phyloP scores from a whole-genome alignment of 2,329 filamentous ascomycete genomes.

The Botrytis galanthina region DNA sequence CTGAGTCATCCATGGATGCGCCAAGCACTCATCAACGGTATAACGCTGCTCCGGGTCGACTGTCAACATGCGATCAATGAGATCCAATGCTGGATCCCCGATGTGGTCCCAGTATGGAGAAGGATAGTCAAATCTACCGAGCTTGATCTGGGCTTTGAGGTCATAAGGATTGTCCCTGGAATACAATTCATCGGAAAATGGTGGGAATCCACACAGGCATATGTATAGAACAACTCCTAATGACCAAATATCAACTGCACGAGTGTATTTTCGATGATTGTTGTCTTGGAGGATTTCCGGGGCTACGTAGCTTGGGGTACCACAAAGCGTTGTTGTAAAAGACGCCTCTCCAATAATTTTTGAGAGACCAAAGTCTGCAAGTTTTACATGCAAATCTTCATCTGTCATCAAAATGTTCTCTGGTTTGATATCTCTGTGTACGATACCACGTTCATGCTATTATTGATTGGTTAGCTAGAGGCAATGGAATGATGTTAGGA shows the following conservation, averaged over 20 bases:
- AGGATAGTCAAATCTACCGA: slow-evolving; percentile 87
- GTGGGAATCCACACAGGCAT: slow-evolving; percentile 92
- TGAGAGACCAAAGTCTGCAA: slow-evolving; percentile 93
- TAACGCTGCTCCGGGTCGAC: slow-evolving; percentile 81
- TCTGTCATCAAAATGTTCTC: slow-evolving; percentile 74
- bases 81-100: slow-evolving; percentile 79
- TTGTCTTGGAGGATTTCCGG: slow-evolving; percentile 88
- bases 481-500: background rate
- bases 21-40: slow-evolving; percentile 84
- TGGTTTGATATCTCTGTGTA: slow-evolving; percentile 80
- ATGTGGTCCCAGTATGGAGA: slow-evolving; percentile 94
- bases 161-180: slow-evolving; percentile 79
- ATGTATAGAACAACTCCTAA: slow-evolving; percentile 98
- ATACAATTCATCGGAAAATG: slow-evolving; percentile 92
- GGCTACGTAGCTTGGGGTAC: slow-evolving; percentile 95
- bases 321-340: slow-evolving; percentile 93
- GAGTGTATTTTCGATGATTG: slow-evolving; percentile 83
- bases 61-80: slow-evolving; percentile 93
- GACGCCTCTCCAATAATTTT: slow-evolving; percentile 99
- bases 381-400: slow-evolving; percentile 80
- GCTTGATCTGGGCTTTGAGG: slow-evolving; percentile 84
- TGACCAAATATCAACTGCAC: slow-evolving; percentile 95
- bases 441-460: slow-evolving; percentile 94
- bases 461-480: slow-evolving; percentile 35
- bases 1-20: slow-evolving; percentile 84